phyloP scores from a whole-genome alignment of 495 filamentous ascomycete species.

The Tuber umbilicatum region DNA sequence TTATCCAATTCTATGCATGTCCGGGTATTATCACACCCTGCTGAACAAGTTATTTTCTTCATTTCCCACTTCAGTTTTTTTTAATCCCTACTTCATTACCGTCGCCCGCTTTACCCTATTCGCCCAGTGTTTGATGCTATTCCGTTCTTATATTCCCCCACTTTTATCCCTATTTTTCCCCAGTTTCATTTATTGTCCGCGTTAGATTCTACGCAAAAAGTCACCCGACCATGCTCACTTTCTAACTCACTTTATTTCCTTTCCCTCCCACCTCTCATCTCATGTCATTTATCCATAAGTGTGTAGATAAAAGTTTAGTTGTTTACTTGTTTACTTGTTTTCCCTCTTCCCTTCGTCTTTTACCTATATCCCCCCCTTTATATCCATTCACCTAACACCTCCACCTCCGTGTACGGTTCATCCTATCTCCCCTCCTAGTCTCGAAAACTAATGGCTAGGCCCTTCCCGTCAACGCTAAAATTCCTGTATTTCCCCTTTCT shows the following conservation, averaged over 20 bases:
- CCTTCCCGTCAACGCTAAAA: not conserved
- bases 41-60: not conserved
- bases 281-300: not conserved
- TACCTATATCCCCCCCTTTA: not conserved
- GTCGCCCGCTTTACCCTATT: not conserved
- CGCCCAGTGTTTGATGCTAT: not conserved
- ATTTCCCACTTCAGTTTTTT: not conserved
- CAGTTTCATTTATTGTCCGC: not conserved
- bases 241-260: not conserved
- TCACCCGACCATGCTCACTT: not conserved
- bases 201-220: not conserved
- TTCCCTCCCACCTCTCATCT: not conserved
- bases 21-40: not conserved
- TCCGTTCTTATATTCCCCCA: not conserved
- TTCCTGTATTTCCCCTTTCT: not conserved
- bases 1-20: not conserved
- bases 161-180: not conserved
- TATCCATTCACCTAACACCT: not conserved
- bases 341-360: not conserved
- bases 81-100: not conserved
- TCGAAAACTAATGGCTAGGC: not conserved
- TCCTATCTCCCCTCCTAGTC: not conserved
- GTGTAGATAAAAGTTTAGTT: conserved; percentile 3
- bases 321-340: not conserved
- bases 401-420: not conserved